phyloP scores from a whole-genome alignment of 2,329 filamentous ascomycete species.

The Septoria petroselini region DNA sequence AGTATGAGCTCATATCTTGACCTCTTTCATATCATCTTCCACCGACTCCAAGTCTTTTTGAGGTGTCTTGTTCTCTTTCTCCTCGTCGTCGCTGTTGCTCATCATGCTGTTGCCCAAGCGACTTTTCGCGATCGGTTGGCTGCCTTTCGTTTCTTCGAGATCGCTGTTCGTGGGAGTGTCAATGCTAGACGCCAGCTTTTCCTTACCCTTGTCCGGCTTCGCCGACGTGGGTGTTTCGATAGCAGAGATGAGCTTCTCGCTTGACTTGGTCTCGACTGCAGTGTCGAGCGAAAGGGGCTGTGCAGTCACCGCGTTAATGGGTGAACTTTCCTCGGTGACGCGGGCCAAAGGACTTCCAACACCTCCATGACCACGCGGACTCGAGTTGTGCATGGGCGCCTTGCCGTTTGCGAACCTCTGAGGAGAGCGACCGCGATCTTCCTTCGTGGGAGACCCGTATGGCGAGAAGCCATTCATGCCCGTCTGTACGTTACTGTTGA shows the following conservation, averaged over 20 bases:
- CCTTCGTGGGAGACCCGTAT: conserved; percentile 60
- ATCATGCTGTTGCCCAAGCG: conserved; percentile 26
- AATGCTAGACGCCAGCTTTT: conserved; percentile 42
- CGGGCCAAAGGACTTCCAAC: conserved; percentile 70
- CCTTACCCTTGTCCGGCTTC: conserved; percentile 26
- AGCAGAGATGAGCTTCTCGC: conserved; percentile 39
- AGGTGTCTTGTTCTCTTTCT: conserved; percentile 21
- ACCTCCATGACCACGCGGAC: conserved; percentile 55
- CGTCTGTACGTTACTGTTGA: conserved; percentile 53
- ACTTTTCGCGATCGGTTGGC: conserved; percentile 22
- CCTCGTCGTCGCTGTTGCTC: conserved; percentile 25
- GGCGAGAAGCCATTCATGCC: conserved; percentile 51
- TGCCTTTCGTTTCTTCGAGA: conserved; percentile 22
- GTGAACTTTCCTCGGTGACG: conserved; percentile 64
- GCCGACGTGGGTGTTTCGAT: conserved; percentile 27
- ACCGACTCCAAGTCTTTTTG: conserved; percentile 17
- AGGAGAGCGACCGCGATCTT: conserved; percentile 67
- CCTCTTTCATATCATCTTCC: conserved; percentile 47
- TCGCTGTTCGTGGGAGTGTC: conserved; percentile 29
- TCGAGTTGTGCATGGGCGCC: conserved; percentile 59
- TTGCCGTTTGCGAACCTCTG: conserved; percentile 63
- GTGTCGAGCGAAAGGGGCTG: conserved; percentile 40
- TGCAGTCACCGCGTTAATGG: conserved; percentile 30
- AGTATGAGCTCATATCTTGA: conserved; percentile 41
- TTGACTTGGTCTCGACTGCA: conserved; percentile 29